Conservation (phyloP, 202 grass and related monocot species). For the Digitaria exilis region DNA sequence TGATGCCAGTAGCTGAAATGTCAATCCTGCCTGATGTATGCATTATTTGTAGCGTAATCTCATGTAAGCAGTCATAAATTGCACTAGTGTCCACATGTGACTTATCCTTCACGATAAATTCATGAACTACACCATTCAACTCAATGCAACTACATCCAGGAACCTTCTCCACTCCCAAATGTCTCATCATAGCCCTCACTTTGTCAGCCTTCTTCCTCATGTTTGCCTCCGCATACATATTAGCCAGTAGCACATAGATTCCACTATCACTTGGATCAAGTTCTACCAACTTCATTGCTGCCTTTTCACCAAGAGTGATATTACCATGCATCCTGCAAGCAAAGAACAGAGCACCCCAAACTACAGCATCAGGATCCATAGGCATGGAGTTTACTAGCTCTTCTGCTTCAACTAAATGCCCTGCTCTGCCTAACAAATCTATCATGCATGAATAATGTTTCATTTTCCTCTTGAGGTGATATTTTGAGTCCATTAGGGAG, state of each 20-base stretch:
- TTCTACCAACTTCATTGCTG: slow-evolving; percentile 70
- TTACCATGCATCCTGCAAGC: slow-evolving; percentile 76
- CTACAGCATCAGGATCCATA: slow-evolving; percentile 60
- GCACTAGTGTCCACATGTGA: slow-evolving; percentile 41
- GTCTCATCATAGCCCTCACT: slow-evolving; percentile 74
- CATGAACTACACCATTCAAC: slow-evolving; percentile 64
- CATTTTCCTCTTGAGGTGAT: slow-evolving; percentile 64
- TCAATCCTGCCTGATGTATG: slow-evolving; percentile 26
- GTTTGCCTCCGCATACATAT: slow-evolving; percentile 74
- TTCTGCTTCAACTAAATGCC: slow-evolving; percentile 65
- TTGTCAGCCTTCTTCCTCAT: slow-evolving; percentile 66
- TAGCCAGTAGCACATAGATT: slow-evolving; percentile 73
- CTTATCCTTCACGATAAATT: slow-evolving; percentile 65
- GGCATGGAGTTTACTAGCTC: slow-evolving; percentile 66
- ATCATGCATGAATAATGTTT: slow-evolving; percentile 83
- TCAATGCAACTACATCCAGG: slow-evolving; percentile 72
- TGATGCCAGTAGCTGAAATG: slow-evolving; percentile 11
- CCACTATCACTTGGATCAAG: slow-evolving; percentile 67
- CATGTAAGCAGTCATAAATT: slow-evolving; percentile 64
- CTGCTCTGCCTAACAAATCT: slow-evolving; percentile 69
- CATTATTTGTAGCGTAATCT: slow-evolving; percentile 53
- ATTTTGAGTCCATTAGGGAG: slow-evolving; percentile 54
- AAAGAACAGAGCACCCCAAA: slow-evolving; percentile 78
- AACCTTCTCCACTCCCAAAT: slow-evolving; percentile 62
- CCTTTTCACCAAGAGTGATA: slow-evolving; percentile 67